phyloP scores from a whole-genome alignment of 2,329 filamentous ascomycete genomes.

The Penicillium capsulatum region DNA sequence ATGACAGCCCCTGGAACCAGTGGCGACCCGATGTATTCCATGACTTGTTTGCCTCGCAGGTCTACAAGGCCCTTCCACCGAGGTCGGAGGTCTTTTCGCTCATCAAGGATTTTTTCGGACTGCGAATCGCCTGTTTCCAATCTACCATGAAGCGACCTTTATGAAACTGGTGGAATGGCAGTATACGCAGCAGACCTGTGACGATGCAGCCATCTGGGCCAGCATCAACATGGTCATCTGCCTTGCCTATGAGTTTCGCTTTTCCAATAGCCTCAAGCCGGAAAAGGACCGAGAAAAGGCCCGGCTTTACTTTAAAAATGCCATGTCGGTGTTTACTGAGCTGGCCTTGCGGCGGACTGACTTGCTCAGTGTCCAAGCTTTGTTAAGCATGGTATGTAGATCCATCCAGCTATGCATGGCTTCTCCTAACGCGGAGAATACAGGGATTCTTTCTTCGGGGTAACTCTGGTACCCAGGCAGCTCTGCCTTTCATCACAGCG shows the following conservation, averaged over 20 bases:
- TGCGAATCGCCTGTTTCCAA: slow-evolving; percentile 94
- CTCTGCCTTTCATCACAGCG: slow-evolving; percentile 80
- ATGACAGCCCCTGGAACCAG: slow-evolving; percentile 84
- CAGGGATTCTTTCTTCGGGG: slow-evolving; percentile 81
- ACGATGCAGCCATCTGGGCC: slow-evolving; percentile 94
- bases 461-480: slow-evolving; percentile 87
- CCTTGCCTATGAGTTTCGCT: slow-evolving; percentile 80
- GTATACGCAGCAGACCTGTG: slow-evolving; percentile 84
- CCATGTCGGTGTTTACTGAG: slow-evolving; percentile 84
- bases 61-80: slow-evolving; percentile 75
- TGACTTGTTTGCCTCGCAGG: slow-evolving; percentile 76
- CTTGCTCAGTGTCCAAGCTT: slow-evolving; percentile 82
- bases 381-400: slow-evolving; percentile 69
- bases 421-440: slow-evolving; percentile 1
- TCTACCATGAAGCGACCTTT: slow-evolving; percentile 93
- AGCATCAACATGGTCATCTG: slow-evolving; percentile 86
- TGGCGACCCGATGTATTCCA: slow-evolving; percentile 97
- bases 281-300: slow-evolving; percentile 86
- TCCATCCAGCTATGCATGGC: not conserved
- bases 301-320: slow-evolving; percentile 92
- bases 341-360: slow-evolving; percentile 91
- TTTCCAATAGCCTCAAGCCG: slow-evolving; percentile 85
- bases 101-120: slow-evolving; percentile 91
- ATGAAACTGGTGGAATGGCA: slow-evolving; percentile 94
- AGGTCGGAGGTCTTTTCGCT: slow-evolving; percentile 82